Evolutionary conservation across 2,329 filamentous ascomycete species (phyloP).

Genomic region (Aspergillus sp.): DNA sequence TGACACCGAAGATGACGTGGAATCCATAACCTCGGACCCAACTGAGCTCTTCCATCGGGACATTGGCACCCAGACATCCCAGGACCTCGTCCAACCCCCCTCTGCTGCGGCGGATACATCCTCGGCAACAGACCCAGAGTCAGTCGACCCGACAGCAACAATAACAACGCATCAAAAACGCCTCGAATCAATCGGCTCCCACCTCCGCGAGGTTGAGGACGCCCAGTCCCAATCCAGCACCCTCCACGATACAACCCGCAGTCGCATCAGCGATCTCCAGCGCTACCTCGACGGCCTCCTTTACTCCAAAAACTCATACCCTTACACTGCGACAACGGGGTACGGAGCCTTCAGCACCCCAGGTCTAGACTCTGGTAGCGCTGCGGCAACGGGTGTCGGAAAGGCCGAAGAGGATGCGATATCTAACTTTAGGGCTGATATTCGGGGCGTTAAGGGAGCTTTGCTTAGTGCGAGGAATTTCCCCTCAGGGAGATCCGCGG

Average conservation of each 20-base stretch:
- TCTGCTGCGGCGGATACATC: not conserved
- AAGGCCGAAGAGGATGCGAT: slow-evolving; percentile 57
- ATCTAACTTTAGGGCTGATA: slow-evolving; percentile 58
- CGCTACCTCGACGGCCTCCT: slow-evolving; percentile 53
- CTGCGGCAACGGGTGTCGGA: slow-evolving; percentile 27
- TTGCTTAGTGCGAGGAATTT: slow-evolving; percentile 64
- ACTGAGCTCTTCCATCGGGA: slow-evolving; percentile 65
- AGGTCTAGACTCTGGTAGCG: slow-evolving; percentile 24
- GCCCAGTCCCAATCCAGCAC: slow-evolving; percentile 36
- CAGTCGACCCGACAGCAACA: slow-evolving; percentile 21
- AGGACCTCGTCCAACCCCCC: slow-evolving; percentile 24
- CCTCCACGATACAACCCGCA: slow-evolving; percentile 34
- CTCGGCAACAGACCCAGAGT: slow-evolving; percentile 21
- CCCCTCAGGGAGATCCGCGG: slow-evolving; percentile 36
- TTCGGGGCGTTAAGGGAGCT: slow-evolving; percentile 63
- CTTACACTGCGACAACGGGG: slow-evolving; percentile 26
- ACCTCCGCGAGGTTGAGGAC: slow-evolving; percentile 50
- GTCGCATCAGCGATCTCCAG: slow-evolving; percentile 45
- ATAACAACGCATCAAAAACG: slow-evolving; percentile 44
- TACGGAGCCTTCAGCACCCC: slow-evolving; percentile 38
- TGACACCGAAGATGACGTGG: slow-evolving; percentile 42
- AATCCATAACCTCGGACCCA: slow-evolving; percentile 56
- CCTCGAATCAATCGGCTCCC: slow-evolving; percentile 52
- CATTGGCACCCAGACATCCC: slow-evolving; percentile 62
- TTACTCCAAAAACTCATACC: slow-evolving; percentile 28